Conservation (phyloP, 495 filamentous ascomycete genomes). For the Penicillium daleae region DNA sequence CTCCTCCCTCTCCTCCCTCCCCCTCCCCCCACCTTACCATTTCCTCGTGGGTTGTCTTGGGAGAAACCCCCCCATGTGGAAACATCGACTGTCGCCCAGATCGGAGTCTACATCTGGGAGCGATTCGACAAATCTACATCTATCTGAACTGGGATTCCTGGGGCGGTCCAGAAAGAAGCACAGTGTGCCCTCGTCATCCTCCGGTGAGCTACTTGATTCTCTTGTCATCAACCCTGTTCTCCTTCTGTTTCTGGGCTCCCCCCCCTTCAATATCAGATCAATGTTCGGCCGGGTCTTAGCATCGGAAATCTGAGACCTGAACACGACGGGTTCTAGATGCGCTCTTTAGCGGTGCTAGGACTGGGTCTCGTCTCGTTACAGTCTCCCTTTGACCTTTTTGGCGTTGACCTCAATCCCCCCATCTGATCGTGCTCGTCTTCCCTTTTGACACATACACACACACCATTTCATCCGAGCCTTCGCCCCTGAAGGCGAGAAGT, state of each 20-base stretch:
- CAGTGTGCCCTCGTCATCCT: conserved; percentile 18
- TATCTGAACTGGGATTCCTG: conserved; percentile 44
- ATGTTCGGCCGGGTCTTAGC: not conserved
- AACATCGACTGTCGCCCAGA: conserved; percentile 50
- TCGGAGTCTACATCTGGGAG: conserved; percentile 48
- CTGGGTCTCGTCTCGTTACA: conserved; percentile 6
- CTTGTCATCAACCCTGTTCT: conserved; percentile 7
- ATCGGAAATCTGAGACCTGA: conserved; percentile 20
- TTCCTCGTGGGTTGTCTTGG: conserved; percentile 16
- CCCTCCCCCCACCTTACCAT: conserved; percentile 19
- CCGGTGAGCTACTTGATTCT: conserved; percentile 31
- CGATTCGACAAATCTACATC: conserved; percentile 37
- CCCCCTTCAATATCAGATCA: conserved; percentile 5
- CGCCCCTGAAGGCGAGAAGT: no score
- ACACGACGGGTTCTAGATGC: conserved; percentile 23
- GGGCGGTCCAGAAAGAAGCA: conserved; percentile 47
- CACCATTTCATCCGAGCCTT: not conserved
- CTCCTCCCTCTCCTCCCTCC: conserved; percentile 7
- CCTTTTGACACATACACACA: conserved; percentile 5
- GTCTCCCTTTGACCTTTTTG: conserved; percentile 9
- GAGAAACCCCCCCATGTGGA: conserved; percentile 47
- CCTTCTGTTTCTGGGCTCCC: not conserved
- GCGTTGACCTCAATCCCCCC: conserved; percentile 14
- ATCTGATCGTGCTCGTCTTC: not conserved
- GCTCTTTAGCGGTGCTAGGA: not conserved